Evolutionary conservation across 805 yeast species (phyloP), one percentile per base, ranked within the genome.

Genomic region (Teunomyces aglyptinius): DNA sequence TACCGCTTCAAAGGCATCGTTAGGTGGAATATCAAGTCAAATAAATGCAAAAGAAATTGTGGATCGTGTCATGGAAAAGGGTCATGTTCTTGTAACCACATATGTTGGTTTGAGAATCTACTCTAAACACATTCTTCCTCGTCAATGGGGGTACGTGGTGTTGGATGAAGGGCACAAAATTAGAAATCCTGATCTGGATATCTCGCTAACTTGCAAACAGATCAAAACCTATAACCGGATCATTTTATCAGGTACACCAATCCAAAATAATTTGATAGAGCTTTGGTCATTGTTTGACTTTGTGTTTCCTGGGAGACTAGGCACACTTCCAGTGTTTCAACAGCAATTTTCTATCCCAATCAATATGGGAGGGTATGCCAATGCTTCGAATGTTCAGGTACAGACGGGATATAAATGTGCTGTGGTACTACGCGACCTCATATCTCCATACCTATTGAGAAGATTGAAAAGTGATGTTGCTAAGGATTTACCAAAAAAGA

Each of bases 321-420:
- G 99, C 0, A 94, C 99, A 0, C 70, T 94, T 19, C 99, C 99
- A 0, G 92, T 94, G 0, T 94, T 94, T 57, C 96, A 91, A 64
- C 86, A 80, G 44, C 97, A 94, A 62, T 94, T 94, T 63, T 86
- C 96, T 2, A 74, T 84, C 5, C 99, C 99, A 0, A 94, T 94
- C 38, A 92, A 90, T 59, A 77, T 88, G 61, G 99, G 99, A n/a
- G 99, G 99, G 0, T 94, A 94, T 67, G 96, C 99, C 1, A 94
- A 92, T 69, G 98, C 99, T 0, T 83, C 95, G 1, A 94, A 94
- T 61, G 80, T 94, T 3, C 97, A 94, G 61, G 98, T 94, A 0
- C 97, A 92, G 60, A 85, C 97, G 1, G 97, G 97, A 1, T 91
- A 89, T 60, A 89, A 89, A 61, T 94, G 98, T 70, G 99, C 99